Evolutionary conservation across 257 asterid species (phyloP), one percentile per base, ranked within the genome.

Genomic region (Primulina eburnea): DNA sequence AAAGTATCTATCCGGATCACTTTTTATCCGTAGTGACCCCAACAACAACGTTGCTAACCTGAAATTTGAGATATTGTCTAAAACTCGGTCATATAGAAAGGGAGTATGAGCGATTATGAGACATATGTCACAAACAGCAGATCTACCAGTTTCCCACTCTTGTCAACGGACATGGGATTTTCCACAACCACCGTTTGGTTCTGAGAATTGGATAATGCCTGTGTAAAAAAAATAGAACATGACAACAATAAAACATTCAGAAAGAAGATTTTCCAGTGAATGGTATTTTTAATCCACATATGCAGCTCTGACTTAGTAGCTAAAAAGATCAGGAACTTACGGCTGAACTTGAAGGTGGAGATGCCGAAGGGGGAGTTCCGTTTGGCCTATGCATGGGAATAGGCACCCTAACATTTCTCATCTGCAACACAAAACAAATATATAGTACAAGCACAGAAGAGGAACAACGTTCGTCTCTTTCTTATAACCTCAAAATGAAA

Each of bases 1-100:
- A 40, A 60, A 64, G 20, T 60, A 52, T 43, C 59, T 20, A 20
- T 67, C 61, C 8, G 35, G 62, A 69, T 80, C 79, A 82, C 77
- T 81, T 81, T 67, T 75, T 81, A 74, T 82, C 90, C n/a, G 81
- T 79, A 30, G 88, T 85, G 66, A 85, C 74, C 17, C 88, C 88
- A 37, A 85, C 86, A 58, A 82, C 88, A 3, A 85, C 87, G 30
- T 81, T 85, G 88, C 86, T 85, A 37, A 85, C 90, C 90, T 82
- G 33, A 74, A 53, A 66, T 33, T 63, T 64, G 32, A 60, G 43
- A 69, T 61, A 38, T 57, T 64, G 55, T 65, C 26, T 65, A 63
- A 30, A 64, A 50, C 35, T 20, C 20, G 28, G 69, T 69, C n/a
- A 24, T 60, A 56, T 14, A 16, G 64, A 62, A 26, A 30, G 59